These are phyloP conservation scores for Xylariaceae sp. DNA, from an alignment of 2,329 filamentous ascomycete species.

Conservation along the genomic window DNA sequence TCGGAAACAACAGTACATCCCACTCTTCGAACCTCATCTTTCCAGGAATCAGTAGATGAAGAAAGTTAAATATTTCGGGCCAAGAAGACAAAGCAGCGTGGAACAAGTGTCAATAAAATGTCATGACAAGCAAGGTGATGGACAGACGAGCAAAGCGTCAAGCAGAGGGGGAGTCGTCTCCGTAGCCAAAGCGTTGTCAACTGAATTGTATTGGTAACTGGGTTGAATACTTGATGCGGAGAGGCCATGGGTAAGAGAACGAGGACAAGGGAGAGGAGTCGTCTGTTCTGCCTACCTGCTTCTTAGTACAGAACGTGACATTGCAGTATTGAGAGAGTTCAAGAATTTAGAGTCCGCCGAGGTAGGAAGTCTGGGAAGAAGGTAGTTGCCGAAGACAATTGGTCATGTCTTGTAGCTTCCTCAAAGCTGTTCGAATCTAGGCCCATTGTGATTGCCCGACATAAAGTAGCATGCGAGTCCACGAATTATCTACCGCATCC, in stretches of 20 bases:
- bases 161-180: conserved; percentile 21
- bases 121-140: conserved; percentile 33
- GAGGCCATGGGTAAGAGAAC: neutral
- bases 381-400: conserved; percentile 1
- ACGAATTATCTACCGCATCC: too few relatives aligned
- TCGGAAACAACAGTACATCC: conserved; percentile 83
- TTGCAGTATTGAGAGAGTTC: neutral
- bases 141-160: conserved; percentile 28
- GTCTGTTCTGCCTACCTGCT: neutral
- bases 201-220: conserved; percentile 24
- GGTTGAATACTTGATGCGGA: conserved; percentile 28
- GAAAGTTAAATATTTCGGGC: conserved; percentile 26
- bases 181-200: conserved; percentile 29
- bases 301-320: neutral
- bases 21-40: conserved; percentile 85
- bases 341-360: neutral
- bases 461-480: too few relatives aligned
- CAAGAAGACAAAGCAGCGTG: conserved; percentile 28
- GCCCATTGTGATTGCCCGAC: neutral
- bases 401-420: neutral
- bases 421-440: neutral
- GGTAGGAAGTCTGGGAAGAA: too few relatives aligned
- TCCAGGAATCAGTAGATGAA: conserved; percentile 32
- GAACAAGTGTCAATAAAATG: conserved; percentile 29
- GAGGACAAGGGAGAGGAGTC: neutral